Conservation (phyloP, 768 basidiomycete species). For the Erythrobasidium yunnanense region DNA sequence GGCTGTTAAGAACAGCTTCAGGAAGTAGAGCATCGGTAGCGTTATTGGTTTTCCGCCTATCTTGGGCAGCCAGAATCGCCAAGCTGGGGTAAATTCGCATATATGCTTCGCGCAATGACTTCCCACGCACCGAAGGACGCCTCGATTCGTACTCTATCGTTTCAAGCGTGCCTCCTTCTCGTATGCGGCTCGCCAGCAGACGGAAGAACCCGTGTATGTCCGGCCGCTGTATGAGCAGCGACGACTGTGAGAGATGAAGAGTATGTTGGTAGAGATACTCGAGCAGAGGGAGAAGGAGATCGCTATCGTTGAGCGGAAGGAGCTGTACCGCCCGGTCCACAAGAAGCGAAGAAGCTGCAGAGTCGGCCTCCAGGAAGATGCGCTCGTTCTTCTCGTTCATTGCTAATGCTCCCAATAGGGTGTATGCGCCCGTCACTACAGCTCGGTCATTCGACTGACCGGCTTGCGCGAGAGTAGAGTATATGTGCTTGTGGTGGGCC, state of each 20-base stretch:
- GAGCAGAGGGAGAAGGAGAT: constrained; percentile 30
- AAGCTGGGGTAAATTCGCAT: constrained; percentile 42
- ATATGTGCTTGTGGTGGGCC: constrained; percentile 47
- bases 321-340: constrained; percentile 34
- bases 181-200: constrained; percentile 28
- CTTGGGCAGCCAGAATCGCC: constrained; percentile 8
- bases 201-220: constrained; percentile 31
- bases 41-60: background rate
- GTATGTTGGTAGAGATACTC: constrained; percentile 39
- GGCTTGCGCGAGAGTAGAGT: constrained; percentile 43
- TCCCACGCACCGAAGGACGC: background rate
- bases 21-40: background rate
- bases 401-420: constrained; percentile 51
- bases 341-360: constrained; percentile 26
- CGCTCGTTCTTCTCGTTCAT: constrained; percentile 33
- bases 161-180: constrained; percentile 25
- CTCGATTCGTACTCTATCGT: constrained; percentile 22
- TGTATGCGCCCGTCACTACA: constrained; percentile 58
- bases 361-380: constrained; percentile 30
- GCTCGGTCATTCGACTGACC: constrained; percentile 58
- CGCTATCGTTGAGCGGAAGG: constrained; percentile 32
- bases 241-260: constrained; percentile 32
- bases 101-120: constrained; percentile 61
- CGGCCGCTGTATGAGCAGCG: constrained; percentile 24
- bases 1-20: background rate